phyloP scores from a whole-genome alignment of 2,329 filamentous ascomycete genomes.

The Exserohilum turcica region DNA sequence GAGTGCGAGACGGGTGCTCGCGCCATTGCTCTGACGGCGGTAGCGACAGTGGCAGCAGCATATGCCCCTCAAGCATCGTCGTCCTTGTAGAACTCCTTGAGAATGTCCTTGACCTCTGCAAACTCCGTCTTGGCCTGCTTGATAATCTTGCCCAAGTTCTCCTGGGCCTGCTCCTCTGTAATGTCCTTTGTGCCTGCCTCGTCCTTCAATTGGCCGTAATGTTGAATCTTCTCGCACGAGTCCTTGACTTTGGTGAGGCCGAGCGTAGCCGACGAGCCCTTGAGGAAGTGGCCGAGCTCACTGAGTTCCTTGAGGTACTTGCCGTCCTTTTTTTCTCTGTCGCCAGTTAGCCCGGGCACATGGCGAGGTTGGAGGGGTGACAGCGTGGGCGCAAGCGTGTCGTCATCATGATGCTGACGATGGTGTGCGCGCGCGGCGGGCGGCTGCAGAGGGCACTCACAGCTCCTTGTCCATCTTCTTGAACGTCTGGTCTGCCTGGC shows the following conservation, averaged over 20 bases:
- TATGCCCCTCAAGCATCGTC: slow-evolving; percentile 22
- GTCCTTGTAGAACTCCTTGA: slow-evolving; percentile 73
- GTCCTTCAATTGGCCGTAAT: slow-evolving; percentile 83
- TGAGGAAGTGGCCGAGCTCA: slow-evolving; percentile 89
- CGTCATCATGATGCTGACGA: not conserved
- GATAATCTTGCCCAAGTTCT: slow-evolving; percentile 72
- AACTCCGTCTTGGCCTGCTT: slow-evolving; percentile 77
- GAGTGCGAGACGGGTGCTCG: slow-evolving; percentile 16
- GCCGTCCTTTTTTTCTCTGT: slow-evolving; percentile 66
- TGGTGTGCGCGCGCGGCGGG: not conserved
- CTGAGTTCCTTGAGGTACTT: slow-evolving; percentile 70
- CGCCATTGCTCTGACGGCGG: slow-evolving; percentile 7
- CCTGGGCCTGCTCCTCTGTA: slow-evolving; percentile 67
- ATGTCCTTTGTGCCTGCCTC: slow-evolving; percentile 72
- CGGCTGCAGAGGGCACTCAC: slow-evolving; percentile 62
- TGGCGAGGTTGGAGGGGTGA: not conserved
- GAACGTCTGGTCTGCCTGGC: slow-evolving; percentile 88
- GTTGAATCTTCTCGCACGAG: slow-evolving; percentile 94
- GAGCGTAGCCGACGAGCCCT: slow-evolving; percentile 93
- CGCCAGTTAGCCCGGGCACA: slow-evolving; percentile 14
- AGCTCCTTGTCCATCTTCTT: slow-evolving; percentile 78
- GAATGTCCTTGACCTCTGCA: slow-evolving; percentile 69
- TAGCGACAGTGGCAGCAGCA: not conserved
- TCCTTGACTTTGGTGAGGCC: slow-evolving; percentile 90
- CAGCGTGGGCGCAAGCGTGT: not conserved